Conservation (phyloP, 768 basidiomycete species). For the Hericium coralloides region DNA sequence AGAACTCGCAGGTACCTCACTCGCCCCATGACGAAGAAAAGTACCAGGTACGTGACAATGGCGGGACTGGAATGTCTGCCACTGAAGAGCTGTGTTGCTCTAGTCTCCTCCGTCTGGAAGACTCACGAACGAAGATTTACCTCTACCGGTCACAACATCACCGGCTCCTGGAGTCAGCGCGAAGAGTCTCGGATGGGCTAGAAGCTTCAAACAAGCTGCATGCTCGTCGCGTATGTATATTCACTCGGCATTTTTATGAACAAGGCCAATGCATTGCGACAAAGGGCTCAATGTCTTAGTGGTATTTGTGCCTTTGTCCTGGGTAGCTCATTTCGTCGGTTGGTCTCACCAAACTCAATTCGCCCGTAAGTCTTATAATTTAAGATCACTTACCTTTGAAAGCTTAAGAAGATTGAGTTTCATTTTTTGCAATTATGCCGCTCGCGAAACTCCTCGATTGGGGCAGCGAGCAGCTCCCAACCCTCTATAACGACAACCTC, state of each 20-base stretch:
- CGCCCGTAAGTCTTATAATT: constrained; percentile 22
- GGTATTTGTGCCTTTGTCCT: constrained; percentile 50
- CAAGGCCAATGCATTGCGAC: not conserved
- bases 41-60: too few relatives aligned
- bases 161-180: too few relatives aligned
- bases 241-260: not conserved
- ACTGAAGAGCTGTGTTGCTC: too few relatives aligned
- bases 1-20: too few relatives aligned
- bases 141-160: too few relatives aligned
- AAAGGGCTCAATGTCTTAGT: constrained; percentile 53
- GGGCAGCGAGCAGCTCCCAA: constrained; percentile 46
- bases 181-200: not conserved
- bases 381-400: not conserved
- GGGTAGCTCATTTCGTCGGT: constrained; percentile 42
- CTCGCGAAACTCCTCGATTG: constrained; percentile 61
- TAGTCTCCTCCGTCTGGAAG: too few relatives aligned
- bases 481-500: constrained; percentile 45
- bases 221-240: not conserved
- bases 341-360: constrained; percentile 23
- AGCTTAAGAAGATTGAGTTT: constrained; percentile 30
- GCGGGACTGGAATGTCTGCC: too few relatives aligned
- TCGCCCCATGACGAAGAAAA: too few relatives aligned
- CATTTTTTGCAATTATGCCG: constrained; percentile 57
- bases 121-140: too few relatives aligned
- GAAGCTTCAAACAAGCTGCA: constrained; percentile 1